Base-by-base conservation (phyloP, 805 yeast species). In the Yarrowia sp. region DNA sequence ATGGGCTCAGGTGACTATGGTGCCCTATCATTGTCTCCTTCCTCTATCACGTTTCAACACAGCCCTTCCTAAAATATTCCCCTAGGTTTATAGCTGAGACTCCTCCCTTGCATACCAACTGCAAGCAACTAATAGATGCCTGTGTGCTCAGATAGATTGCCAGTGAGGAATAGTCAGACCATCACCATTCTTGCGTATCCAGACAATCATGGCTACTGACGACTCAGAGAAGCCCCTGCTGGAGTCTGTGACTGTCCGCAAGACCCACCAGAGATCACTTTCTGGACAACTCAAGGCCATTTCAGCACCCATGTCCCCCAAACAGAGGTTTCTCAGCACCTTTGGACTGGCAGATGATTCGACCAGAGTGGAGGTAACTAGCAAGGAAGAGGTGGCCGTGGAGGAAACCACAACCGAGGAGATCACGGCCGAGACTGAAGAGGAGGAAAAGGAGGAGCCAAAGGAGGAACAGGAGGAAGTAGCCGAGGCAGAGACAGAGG, bases 61-160 rank as follows among this genome's bases (percentile, higher is more conserved):
- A 24, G 6, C 16, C 51, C 16, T 28, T 17, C 14, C 2, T 2
- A 17, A 24, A 19, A 30, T 16, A 49, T 21, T 32, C 11, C 30
- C 38, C 19, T 21, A 10, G 30, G 16, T 33, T 33, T 35, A 16
- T n/a, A 33, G 41, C 22, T 51, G 58, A 32, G 56, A 49, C 41
- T 22, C 11, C n/a, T 16, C 22, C 8, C 11, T 16, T 49, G 56
- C 56, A 49, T 49, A n/a, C 9, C 41, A 19, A 11, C 56, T 49
- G 56, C 58, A 51, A 51, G 58, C 58, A 51, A 51, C 58, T 33
- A 19, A 33, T 33, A 51, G 58, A 22, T 51, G 41, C 4, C 10
- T 28, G 30, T 22, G 32, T n/a, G 32, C 32, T 28, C 33, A 26
- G 35, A 46, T 46, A 46, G 17, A 46, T 26, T n/a, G 35, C 35